phyloP scores from a whole-genome alignment of 2,329 filamentous ascomycete species.

The Chaetomium globosum region DNA sequence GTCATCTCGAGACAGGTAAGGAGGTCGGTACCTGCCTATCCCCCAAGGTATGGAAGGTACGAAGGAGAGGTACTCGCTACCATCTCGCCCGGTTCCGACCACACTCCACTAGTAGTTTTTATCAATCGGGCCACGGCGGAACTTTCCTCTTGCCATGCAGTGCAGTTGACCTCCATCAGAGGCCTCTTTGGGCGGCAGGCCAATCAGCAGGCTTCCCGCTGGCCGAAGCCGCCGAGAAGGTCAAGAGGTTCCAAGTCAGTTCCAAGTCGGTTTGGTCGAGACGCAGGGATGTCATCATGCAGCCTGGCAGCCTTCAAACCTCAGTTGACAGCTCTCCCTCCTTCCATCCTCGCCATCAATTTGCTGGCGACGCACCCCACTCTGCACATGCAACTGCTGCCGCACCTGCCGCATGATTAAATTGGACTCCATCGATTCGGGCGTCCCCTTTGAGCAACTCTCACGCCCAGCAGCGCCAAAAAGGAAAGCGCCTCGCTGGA shows the following conservation, averaged over 20 bases:
- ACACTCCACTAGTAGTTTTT: not conserved
- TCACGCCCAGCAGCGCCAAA: conserved; percentile 15
- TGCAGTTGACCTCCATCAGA: not conserved
- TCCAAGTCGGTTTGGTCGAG: not conserved
- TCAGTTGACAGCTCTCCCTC: conserved; percentile 1
- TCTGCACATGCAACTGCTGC: conserved; percentile 25
- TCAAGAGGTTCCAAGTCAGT: not conserved
- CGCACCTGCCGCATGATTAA: conserved; percentile 33
- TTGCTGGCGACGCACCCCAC: conserved; percentile 27
- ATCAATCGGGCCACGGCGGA: not conserved
- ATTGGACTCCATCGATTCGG: conserved; percentile 17
- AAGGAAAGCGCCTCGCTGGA: conserved; percentile 18
- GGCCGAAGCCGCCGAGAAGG: conserved; percentile 15
- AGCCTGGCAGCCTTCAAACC: not conserved
- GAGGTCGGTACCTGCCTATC: no score
- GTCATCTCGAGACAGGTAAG: not conserved
- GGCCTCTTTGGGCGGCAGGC: not conserved
- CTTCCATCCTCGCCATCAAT: not conserved
- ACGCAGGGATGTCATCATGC: conserved; percentile 21
- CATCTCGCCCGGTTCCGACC: not conserved
- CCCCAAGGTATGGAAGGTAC: no score
- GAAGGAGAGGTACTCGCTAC: no score
- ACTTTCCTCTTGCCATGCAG: not conserved
- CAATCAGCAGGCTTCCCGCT: conserved; percentile 32
- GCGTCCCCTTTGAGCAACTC: conserved; percentile 8